These are phyloP conservation scores for Jamesozyma gamospora DNA, from an alignment of 805 yeast genomes.

Conservation along the genomic window DNA sequence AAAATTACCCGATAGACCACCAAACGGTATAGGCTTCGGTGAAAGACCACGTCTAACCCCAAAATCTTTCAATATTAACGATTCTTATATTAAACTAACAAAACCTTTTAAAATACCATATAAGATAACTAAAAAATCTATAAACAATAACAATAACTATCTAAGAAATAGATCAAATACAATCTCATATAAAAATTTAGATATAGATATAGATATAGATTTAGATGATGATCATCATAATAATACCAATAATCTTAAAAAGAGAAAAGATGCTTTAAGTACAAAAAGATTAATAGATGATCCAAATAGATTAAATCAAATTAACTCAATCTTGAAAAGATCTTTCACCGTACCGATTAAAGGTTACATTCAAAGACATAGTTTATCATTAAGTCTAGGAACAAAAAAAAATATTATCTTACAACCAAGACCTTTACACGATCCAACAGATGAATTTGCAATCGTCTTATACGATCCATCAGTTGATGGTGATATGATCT, in stretches of 20 bases:
- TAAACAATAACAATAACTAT: background rate
- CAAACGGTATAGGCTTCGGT: slow-evolving; percentile 52
- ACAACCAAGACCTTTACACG: slow-evolving; percentile 90
- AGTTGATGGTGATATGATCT: slow-evolving; percentile 47
- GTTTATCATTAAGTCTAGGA: slow-evolving; percentile 78
- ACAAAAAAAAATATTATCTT: slow-evolving; percentile 57
- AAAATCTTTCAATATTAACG: slow-evolving; percentile 44
- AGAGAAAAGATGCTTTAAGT: slow-evolving; percentile 48
- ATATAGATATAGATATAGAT: slow-evolving; percentile 9
- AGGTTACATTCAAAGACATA: slow-evolving; percentile 27
- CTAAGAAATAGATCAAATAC: slow-evolving; percentile 27
- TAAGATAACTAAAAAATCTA: slow-evolving; percentile 11
- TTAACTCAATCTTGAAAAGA: slow-evolving; percentile 35
- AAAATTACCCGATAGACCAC: slow-evolving; percentile 35
- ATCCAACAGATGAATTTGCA: slow-evolving; percentile 87
- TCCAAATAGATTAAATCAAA: slow-evolving; percentile 23
- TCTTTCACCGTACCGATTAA: slow-evolving; percentile 57
- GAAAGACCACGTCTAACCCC: slow-evolving; percentile 53
- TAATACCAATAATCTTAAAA: slow-evolving; percentile 16
- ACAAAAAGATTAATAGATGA: slow-evolving; percentile 42
- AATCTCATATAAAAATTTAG: slow-evolving; percentile 34
- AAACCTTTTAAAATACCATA: slow-evolving; percentile 67
- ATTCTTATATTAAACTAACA: slow-evolving; percentile 42
- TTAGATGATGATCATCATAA: slow-evolving; percentile 11
- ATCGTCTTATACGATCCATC: slow-evolving; percentile 94